Evolutionary conservation across 129 eudicot genomes (phyloP), one percentile per base, ranked within the genome.

Genomic region (Escallonia rubra): DNA sequence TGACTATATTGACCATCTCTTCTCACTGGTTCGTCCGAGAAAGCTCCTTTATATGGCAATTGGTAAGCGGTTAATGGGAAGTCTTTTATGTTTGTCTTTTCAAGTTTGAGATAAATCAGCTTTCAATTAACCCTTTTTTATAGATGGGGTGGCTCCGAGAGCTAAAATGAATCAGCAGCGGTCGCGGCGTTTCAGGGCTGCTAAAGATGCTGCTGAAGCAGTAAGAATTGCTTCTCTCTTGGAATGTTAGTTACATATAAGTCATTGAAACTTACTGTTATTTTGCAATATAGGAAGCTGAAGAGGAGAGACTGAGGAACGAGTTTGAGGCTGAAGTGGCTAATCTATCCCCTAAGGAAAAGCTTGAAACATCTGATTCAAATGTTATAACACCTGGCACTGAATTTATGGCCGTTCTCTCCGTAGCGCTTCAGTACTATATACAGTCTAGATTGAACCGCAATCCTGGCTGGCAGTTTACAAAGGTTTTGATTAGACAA

Each of bases 141-240:
- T 74, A 93, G 99, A 94, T 59, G 99, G 99, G 64, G 99, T 94
- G 80, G 99, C 99, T 65, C 99, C 99, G 9, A 85, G 99, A 77
- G 99, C 99, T 71, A 94, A 94, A 87, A 94, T 94, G 99, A 94
- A 94, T 68, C 99, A 94, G 86, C 99, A 94, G 63, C 80, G 99
- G 43, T 59, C 99, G 23, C 86, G 97, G 39, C 99, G 99, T 38
- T 94, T 94, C 71, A 85, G 99, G 78, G 97, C 96, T 70, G 96
- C 99, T 70, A 94, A 94, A 81, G 99, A 94, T 73, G 97, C 96
- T 49, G 97, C 95, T 49, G 96, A 84, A 61, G 96, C 99, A 67
- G 99, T 94, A 83, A 86, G 86, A 57, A 69, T 66, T 56, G 66
- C 70, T 68, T 56, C 1, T 23, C 34, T 23, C 34, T 23, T 23